Percentiles rank a stretch among this genome's conserved stretches.
phyloP scores from a whole-genome alignment of 257 asterid species.

The Agastache rugosa region DNA sequence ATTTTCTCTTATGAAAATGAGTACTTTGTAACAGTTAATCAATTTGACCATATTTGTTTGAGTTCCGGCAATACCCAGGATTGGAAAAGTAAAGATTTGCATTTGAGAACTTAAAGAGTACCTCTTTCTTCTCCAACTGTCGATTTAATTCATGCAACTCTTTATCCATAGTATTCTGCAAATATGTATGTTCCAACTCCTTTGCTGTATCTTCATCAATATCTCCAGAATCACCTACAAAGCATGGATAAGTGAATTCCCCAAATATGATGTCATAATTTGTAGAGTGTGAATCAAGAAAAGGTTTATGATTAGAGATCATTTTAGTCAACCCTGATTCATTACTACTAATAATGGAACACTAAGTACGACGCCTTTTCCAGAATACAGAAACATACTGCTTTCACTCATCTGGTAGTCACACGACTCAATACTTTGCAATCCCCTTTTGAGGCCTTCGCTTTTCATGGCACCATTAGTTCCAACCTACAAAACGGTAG shows the following conservation, averaged over 20 bases:
- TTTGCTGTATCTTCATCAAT: constrained; percentile 88
- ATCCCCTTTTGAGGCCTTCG: constrained; percentile 88
- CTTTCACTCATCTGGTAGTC: constrained; percentile 94
- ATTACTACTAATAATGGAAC: not conserved
- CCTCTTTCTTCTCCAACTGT: constrained; percentile 95
- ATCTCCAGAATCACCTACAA: constrained; percentile 82
- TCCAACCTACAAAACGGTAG: constrained; percentile 53
- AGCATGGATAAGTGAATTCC: constrained; percentile 30
- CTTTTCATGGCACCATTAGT: constrained; percentile 59
- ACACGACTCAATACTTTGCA: constrained; percentile 88
- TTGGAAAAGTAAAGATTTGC: not conserved
- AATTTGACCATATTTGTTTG: not conserved
- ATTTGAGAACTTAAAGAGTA: constrained; percentile 34
- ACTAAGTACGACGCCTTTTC: constrained; percentile 21
- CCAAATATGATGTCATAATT: not conserved
- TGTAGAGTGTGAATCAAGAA: constrained; percentile 12
- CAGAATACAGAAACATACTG: constrained; percentile 57
- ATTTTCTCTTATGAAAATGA: not conserved
- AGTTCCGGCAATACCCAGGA: not conserved
- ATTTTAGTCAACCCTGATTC: not conserved
- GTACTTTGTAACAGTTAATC: not conserved
- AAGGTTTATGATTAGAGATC: not conserved
- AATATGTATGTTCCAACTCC: constrained; percentile 93
- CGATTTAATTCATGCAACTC: constrained; percentile 83
- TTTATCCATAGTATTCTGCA: constrained; percentile 94